Evolutionary conservation across 805 yeast genomes (phyloP).

Genomic region (Nakazawaea anatomiae): DNA sequence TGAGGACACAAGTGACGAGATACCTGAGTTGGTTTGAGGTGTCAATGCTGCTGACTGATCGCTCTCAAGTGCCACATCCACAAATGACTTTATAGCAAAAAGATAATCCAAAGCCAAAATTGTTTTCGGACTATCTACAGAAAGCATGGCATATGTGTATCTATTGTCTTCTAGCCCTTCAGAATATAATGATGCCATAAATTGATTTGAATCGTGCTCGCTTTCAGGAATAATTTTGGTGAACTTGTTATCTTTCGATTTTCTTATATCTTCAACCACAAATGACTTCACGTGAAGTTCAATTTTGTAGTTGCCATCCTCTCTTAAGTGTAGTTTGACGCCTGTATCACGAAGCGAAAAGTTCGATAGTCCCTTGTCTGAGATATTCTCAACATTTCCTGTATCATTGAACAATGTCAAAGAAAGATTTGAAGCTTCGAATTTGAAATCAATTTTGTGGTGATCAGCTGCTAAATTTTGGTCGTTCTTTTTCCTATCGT

Average conservation of each 20-base stretch:
- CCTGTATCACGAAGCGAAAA: constrained; percentile 58
- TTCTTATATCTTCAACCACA: constrained; percentile 70
- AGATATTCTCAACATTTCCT: constrained; percentile 24
- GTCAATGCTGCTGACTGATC: constrained; percentile 3
- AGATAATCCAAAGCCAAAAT: constrained; percentile 84
- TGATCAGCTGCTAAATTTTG: constrained; percentile 22
- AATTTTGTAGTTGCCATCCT: constrained; percentile 51
- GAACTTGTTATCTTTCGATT: constrained; percentile 58
- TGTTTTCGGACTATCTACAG: constrained; percentile 75
- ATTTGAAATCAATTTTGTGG: constrained; percentile 38
- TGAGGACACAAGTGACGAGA: not conserved
- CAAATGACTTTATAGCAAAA: constrained; percentile 64
- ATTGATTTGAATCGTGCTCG: constrained; percentile 60
- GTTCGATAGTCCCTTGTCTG: constrained; percentile 41
- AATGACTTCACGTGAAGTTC: constrained; percentile 66
- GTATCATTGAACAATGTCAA: constrained; percentile 57
- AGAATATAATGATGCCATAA: constrained; percentile 48
- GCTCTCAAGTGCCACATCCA: constrained; percentile 40
- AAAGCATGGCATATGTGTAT: constrained; percentile 45
- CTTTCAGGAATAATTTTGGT: constrained; percentile 75
- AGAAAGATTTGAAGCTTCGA: constrained; percentile 58
- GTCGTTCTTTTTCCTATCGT: constrained; percentile 18
- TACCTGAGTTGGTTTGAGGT: not conserved
- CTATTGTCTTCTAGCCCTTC: constrained; percentile 32
- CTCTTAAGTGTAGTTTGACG: constrained; percentile 41